Base-by-base conservation (phyloP, 331 rosid species). In the Saraca asoca region DNA sequence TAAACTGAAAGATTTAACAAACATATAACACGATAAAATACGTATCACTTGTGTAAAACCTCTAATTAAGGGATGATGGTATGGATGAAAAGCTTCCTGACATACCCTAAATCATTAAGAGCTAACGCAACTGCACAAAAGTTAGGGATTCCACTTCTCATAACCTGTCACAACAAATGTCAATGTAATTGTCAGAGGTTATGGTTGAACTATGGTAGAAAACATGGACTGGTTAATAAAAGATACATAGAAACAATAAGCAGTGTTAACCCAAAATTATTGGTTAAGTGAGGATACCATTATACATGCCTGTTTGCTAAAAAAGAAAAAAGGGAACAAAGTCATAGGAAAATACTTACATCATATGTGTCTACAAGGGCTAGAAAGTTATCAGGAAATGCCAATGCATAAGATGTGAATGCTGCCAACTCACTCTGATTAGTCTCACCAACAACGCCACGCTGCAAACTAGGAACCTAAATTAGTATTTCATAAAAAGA, bases 341-440 rank as follows among this genome's bases (percentile, higher is more conserved):
- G 58, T 34, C 9, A 12, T n/a, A 34, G 66, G 49, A 61, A 63
- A 64, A 62, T 35, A 80, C 91, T 87, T 78, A 93, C 97, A 71
- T 93, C 97, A 64, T 93, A 90, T 46, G 98, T 90, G 87, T 93
- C 97, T 49, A 93, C 97, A 63, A 93, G 96, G 64, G 96, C 96
- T 52, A 93, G 85, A 76, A 93, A 93, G 81, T 65, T 81, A 62
- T 68, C 63, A 75, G 97, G 98, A 73, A 90, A 90, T 71, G 98
- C 98, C 85, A 86, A 75, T 8, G 98, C 98, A 71, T 93, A 93
- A n/a, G 98, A 93, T 17, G 80, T 72, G 85, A 90, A 86, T 16
- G 98, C 98, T 64, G 98, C 91, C 49, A 93, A 69, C 79, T 91
- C 98, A 48, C 96, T 91, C 80, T 85, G 89, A 84, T 91, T 91